Base-by-base conservation (phyloP, 495 filamentous ascomycete genomes). In the Astrothelium macrocarpum region DNA sequence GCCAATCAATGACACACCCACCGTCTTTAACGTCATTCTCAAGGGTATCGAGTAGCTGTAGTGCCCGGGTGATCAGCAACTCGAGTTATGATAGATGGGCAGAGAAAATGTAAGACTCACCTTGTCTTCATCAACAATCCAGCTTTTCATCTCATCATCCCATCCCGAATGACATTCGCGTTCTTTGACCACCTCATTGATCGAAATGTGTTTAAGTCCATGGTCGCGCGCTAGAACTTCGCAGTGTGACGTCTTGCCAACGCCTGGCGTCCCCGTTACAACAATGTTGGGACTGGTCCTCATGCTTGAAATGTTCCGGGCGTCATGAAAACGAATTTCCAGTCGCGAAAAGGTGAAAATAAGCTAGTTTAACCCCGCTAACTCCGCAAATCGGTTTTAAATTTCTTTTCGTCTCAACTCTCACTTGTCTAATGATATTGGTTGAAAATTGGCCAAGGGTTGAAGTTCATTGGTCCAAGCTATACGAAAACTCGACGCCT, bases 61-160 rank as follows among this genome's bases (percentile, higher is more conserved):
- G 11, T 28, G 14, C 5, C 34, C 34, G 9, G 2, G 23, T 49
- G 43, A 7, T 29, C 16, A 32, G 25, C 53, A 23, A 53, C 46
- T 53, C 49, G 42, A 3, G 16, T 16, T 20, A 36, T 53, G 43
- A 26, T 28, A 59, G 4, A 29, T 12, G 12, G 31, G 31, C 53
- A 62, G 4, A 32, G n/a, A 36, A 36, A 25, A 9, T 60, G 31
- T 11, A 26, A 26, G 16, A 72, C 78, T 62, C 71, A 92, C 91
- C 82, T 95, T 95, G 72, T 97, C 93, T 73, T 98, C 94, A 72
- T 98, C 91, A 25, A 98, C 91, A 59, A 97, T 88, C 88, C 89
- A 96, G 68, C 87, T 90, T 75, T 89, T 82, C 43, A 84, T 82
- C 75, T 90, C 88, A 20, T 94, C 86, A 2, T 96, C 90, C 74